Evolutionary conservation across 192 early-diverging fungal genomes (phyloP), one percentile per base, ranked within the genome.

Genomic region (Phlyctochytrium arcticum): DNA sequence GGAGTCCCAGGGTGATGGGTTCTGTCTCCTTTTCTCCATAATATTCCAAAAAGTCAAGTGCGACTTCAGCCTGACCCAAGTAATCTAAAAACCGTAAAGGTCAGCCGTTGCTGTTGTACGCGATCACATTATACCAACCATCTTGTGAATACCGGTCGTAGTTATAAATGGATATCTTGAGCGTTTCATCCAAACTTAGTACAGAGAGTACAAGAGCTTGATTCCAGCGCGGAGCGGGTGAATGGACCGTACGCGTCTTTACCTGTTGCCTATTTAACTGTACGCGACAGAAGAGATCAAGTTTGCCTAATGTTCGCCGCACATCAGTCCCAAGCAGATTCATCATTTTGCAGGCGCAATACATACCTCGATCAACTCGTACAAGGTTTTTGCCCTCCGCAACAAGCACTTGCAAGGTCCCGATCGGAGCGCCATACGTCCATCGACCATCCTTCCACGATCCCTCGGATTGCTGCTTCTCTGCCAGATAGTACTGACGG

Each of bases 31-130:
- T 75, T 10, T 68, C 70, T 33, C 53, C 63, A 59, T 75, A 78
- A 56, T 78, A 79, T 42, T 79, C 77, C 19, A 79, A 62, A 39
- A 79, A 55, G 61, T 79, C 74, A 26, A 79, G 57, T 36, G 39
- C 58, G 19, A 79, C 37, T 31, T 73, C 61, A 15, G 68, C 64
- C 2, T 66, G 54, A 15, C 77, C 77, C 12, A 79, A 36, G 47
- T 69, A 72, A 27, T 75, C 77, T 76, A 44, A 1, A 55, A 46
- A 60, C 21, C 39, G 21, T n/a, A 44, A 12, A 51, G 10, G 26
- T 51, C 26, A 51, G 49, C 49, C 42, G 23, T n/a, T 3, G 23
- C 1, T 46, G n/a, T 30, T 55, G 23, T 49, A 2, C n/a, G n/a
- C n/a, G n/a, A 44, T n/a, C 2, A 44, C 39, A n/a, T n/a, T 39